Evolutionary conservation across 257 asterid species (phyloP).

Genomic region (Solanum pinnatisectum): DNA sequence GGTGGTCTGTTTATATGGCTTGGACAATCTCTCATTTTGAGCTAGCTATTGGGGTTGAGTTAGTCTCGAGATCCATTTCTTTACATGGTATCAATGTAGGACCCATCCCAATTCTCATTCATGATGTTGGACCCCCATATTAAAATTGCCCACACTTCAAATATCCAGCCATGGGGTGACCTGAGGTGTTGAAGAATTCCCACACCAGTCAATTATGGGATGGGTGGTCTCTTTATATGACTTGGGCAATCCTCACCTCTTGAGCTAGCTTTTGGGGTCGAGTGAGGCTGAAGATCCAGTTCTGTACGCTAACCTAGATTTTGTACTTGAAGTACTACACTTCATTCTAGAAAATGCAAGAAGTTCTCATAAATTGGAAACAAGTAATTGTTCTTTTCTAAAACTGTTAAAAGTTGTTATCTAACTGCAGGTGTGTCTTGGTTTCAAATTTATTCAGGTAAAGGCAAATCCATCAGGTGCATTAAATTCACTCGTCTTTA

Average conservation of each 20-base stretch:
- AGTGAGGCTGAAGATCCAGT: background rate
- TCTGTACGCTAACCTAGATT: background rate
- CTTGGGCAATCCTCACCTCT: background rate
- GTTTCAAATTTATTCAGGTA: slow-evolving; percentile 44
- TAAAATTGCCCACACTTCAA: background rate
- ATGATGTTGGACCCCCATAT: background rate
- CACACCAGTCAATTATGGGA: background rate
- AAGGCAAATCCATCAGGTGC: slow-evolving; percentile 89
- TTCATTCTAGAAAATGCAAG: background rate
- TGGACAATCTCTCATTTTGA: background rate
- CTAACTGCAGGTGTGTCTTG: background rate
- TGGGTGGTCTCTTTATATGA: background rate
- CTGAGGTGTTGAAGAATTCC: background rate
- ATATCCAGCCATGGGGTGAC: background rate
- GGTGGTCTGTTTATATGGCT: background rate
- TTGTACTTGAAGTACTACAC: background rate
- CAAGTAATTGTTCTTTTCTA: background rate
- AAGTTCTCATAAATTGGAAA: background rate
- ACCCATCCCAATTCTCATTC: background rate
- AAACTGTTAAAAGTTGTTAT: background rate
- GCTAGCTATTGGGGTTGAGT: background rate
- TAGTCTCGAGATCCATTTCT: background rate
- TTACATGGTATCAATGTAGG: background rate
- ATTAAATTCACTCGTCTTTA: slow-evolving; percentile 60
- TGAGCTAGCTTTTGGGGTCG: background rate